Evolutionary conservation across 805 yeast species (phyloP).

Genomic region (Ogataea parapolymorpha): DNA sequence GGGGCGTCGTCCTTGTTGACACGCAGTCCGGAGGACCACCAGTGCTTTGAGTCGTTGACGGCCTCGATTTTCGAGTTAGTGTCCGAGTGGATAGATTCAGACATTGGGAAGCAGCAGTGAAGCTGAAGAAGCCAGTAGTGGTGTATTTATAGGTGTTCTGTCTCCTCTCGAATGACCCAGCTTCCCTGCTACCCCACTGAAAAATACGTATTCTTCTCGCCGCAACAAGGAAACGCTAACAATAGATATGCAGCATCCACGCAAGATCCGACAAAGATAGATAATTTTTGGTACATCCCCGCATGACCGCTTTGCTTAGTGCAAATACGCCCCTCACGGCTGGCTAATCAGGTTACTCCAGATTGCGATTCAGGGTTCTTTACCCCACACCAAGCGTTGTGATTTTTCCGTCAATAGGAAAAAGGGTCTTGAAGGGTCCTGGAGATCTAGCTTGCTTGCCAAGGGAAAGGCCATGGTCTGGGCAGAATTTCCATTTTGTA

Average conservation of each 20-base stretch:
- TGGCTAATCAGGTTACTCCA: background rate
- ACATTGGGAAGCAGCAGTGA: background rate
- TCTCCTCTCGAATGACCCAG: background rate
- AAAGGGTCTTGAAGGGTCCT: too few species aligned
- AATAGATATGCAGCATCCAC: background rate
- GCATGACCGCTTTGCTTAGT: background rate
- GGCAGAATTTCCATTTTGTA: background rate
- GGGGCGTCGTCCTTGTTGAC: slow-evolving; percentile 16
- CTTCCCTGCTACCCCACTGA: background rate
- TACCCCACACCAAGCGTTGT: background rate
- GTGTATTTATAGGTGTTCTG: background rate
- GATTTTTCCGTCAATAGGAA: background rate
- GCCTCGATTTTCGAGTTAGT: slow-evolving; percentile 13
- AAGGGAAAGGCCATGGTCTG: too few species aligned
- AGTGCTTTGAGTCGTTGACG: background rate
- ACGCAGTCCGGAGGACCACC: slow-evolving; percentile 3
- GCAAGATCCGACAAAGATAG: background rate
- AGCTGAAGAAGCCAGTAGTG: background rate
- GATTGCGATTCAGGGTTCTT: background rate
- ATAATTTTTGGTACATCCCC: background rate
- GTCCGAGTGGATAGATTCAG: slow-evolving; percentile 14
- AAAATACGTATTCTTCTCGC: background rate
- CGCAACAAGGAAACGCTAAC: background rate
- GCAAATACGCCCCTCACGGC: background rate
- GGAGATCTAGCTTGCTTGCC: too few species aligned